Base-by-base conservation (phyloP, 2,329 filamentous ascomycete species). In the Huntiella moniliformis region DNA sequence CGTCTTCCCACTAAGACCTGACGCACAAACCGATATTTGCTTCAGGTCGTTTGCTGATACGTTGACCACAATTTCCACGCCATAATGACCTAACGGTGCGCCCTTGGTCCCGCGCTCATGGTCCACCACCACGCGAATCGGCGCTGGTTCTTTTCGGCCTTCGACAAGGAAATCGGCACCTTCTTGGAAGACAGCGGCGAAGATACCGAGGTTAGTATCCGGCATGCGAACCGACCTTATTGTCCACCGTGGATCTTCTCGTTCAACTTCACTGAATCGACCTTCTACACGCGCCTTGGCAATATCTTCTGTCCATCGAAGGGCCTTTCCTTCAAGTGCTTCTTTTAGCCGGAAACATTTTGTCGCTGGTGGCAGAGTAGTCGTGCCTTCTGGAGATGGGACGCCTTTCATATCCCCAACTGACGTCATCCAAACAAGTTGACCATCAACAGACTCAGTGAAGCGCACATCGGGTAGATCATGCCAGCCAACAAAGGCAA, bases 201-300 rank as follows among this genome's bases (percentile, higher is more conserved):
- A 73, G 18, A 79, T 53, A 7, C 67, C 71, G 7, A 79, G 60
- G 45, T 69, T 71, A 49, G 63, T 70, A 55, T 78, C 79, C 34
- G 71, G 68, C 57, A 77, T 71, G 49, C 70, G 73, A 11, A 75
- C 71, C 15, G 77, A 81, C 34, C 85, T 74, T 31, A 92, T 71
- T 31, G 82, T 82, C 86, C 85, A 95, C 54, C 73, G 76, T 12
- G 77, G 70, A 49, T 79, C 74, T 58, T 94, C 85, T 49, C 87
- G 75, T 63, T 94, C 84, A n/a, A 66, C 60, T 57, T 94, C 86
- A 0, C 82, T 66, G 55, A 92, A 94, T 8, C 87, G 74, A 4
- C 78, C 81, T 61, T 95, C 88, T 11, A 95, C 76, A 52, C 79
- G 77, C 6, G 87, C 86, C 62, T 88, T 92, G 41, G 78, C 75